phyloP scores from a whole-genome alignment of 768 basidiomycete genomes.

The Pulveroboletus ravenelii region DNA sequence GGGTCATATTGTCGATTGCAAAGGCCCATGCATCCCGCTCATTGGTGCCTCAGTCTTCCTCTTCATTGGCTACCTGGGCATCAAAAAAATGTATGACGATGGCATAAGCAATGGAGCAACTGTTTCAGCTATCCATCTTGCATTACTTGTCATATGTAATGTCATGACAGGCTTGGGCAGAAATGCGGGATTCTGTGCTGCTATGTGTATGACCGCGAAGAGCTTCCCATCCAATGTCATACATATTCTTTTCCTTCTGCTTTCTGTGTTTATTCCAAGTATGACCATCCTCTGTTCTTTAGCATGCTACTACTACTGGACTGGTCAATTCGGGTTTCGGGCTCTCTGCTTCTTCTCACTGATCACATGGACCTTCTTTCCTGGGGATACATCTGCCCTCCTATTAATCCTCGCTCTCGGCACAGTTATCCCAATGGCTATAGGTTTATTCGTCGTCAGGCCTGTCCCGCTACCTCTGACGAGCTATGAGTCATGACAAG shows the following conservation, averaged over 20 bases:
- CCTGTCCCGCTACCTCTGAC: slow-evolving; percentile 64
- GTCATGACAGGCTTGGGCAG: slow-evolving; percentile 40
- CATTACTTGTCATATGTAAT: slow-evolving; percentile 51
- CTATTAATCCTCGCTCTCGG: slow-evolving; percentile 72
- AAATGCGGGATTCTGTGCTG: slow-evolving; percentile 63
- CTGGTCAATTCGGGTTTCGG: slow-evolving; percentile 88
- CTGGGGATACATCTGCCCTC: slow-evolving; percentile 38
- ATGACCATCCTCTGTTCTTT: not conserved
- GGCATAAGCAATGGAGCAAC: slow-evolving; percentile 39
- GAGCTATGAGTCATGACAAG: no score
- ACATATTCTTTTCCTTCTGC: slow-evolving; percentile 21
- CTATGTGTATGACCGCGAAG: slow-evolving; percentile 79
- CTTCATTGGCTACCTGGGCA: slow-evolving; percentile 72
- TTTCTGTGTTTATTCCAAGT: not conserved
- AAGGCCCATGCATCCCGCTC: slow-evolving; percentile 71
- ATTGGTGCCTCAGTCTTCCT: slow-evolving; percentile 54
- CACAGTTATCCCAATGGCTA: slow-evolving; percentile 70
- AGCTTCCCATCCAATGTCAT: slow-evolving; percentile 71
- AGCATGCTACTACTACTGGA: slow-evolving; percentile 75
- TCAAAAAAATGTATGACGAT: slow-evolving; percentile 60
- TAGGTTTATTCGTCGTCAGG: slow-evolving; percentile 73
- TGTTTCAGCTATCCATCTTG: slow-evolving; percentile 41
- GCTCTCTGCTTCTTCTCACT: slow-evolving; percentile 81
- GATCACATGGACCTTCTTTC: slow-evolving; percentile 57
- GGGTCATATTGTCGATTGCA: slow-evolving; percentile 72